Evolutionary conservation across 2,329 filamentous ascomycete species (phyloP).

Genomic region (Aureobasidium sp.): DNA sequence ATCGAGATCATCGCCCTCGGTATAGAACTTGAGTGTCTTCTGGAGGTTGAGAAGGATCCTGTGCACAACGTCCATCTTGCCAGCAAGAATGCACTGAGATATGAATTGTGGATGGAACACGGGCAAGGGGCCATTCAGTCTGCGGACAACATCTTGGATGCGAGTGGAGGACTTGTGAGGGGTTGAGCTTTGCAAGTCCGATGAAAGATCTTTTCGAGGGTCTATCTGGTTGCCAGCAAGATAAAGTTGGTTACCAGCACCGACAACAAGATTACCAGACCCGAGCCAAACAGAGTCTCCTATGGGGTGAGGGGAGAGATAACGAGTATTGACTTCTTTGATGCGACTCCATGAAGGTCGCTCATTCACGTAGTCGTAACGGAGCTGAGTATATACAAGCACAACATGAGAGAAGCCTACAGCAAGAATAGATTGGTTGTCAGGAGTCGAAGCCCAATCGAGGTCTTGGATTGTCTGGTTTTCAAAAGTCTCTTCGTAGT

Average conservation of each 20-base stretch:
- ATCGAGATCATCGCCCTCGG: slow-evolving; percentile 73
- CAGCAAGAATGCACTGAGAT: slow-evolving; percentile 75
- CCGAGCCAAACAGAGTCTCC: slow-evolving; percentile 89
- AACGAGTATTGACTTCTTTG: slow-evolving; percentile 71
- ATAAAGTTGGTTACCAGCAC: slow-evolving; percentile 85
- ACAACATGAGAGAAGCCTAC: slow-evolving; percentile 89
- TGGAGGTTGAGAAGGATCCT: slow-evolving; percentile 65
- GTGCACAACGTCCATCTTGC: slow-evolving; percentile 66
- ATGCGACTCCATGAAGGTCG: slow-evolving; percentile 86
- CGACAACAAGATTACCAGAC: slow-evolving; percentile 77
- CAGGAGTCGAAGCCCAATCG: slow-evolving; percentile 89
- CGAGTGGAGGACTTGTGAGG: slow-evolving; percentile 51
- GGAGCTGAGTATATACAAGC: slow-evolving; percentile 74
- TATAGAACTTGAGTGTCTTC: slow-evolving; percentile 72
- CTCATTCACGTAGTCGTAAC: slow-evolving; percentile 84
- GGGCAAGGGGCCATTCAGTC: slow-evolving; percentile 78
- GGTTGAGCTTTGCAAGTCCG: slow-evolving; percentile 46
- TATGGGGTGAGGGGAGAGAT: slow-evolving; percentile 72
- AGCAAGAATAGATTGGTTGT: slow-evolving; percentile 79
- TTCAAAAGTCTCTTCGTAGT: slow-evolving; percentile 66
- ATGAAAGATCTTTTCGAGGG: slow-evolving; percentile 53
- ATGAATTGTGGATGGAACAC: slow-evolving; percentile 90
- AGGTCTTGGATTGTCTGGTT: slow-evolving; percentile 64
- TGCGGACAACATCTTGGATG: slow-evolving; percentile 73
- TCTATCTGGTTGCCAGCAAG: slow-evolving; percentile 72